Evolutionary conservation across 352 stramenopile genomes (phyloP), one percentile per base, ranked within the genome.

Genomic region (Phytophthora macrochlamydospora): DNA sequence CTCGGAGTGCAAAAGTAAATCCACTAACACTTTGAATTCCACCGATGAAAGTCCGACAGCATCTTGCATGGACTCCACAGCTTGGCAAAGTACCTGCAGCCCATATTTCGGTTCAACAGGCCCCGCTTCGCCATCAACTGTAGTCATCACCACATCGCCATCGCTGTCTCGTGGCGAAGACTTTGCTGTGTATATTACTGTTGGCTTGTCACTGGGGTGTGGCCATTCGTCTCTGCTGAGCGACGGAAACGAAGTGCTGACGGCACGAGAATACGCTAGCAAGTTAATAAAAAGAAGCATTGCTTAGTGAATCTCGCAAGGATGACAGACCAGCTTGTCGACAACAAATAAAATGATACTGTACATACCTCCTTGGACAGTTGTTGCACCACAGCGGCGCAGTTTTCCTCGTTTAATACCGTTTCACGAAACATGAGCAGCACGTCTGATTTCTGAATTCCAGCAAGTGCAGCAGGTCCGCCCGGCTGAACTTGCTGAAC

Each of bases 381-480:
- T 51, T 91, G 80, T 46, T 91, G 80, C n/a, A 93, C 82, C 40
- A 94, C 84, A 12, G 81, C 78, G 33, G 69, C 67, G 65, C 86
- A 93, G 63, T 94, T 95, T 46, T 89, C 73, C 53, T 93, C 83
- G 30, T 81, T 94, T 33, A 96, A 54, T 18, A 93, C 67, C 1
- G 81, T 85, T 60, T 91, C 85, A 0, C 84, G 69, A 66, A 94
- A 92, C 32, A 76, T 83, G 12, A 96, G 71, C 38, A 96, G 67
- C 44, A 96, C 88, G 31, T 96, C 88, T 4, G 88, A 87, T 69
- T 96, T 96, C 62, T 92, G 86, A 51, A 96, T 84, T 2, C 87
- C 85, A 30, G 81, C 86, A 48, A 79, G 72, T 9, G 82, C 85
- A 0, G 88, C 88, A 28, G 87, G 78, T 1, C 88, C 88, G 7